Percentiles rank a stretch among this genome's conserved stretches.
These are phyloP conservation scores for Cyberlindnera americana DNA, from an alignment of 805 yeast species.

Conservation along the genomic window DNA sequence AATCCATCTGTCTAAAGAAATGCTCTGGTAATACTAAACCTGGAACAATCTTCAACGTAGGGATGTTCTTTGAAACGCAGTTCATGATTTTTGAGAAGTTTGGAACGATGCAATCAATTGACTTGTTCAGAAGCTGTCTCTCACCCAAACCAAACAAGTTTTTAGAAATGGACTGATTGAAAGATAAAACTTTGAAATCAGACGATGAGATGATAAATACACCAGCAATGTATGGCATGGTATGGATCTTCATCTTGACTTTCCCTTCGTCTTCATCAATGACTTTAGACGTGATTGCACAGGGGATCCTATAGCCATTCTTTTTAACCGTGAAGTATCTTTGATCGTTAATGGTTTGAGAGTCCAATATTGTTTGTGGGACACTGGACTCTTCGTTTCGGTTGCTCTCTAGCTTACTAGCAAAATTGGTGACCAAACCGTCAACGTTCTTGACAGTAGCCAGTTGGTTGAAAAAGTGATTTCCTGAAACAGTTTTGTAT, in stretches of 20 bases:
- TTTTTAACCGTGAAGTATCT: slow-evolving; percentile 63
- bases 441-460: slow-evolving; percentile 14
- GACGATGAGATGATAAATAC: slow-evolving; percentile 58
- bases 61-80: slow-evolving; percentile 32
- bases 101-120: slow-evolving; percentile 61
- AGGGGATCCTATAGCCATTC: slow-evolving; percentile 51
- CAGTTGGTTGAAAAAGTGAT: slow-evolving; percentile 16
- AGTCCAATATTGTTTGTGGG: slow-evolving; percentile 30
- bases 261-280: slow-evolving; percentile 43
- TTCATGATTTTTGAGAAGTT: slow-evolving; percentile 44
- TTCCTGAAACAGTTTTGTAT: slow-evolving; percentile 25
- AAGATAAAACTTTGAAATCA: slow-evolving; percentile 53
- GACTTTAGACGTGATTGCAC: slow-evolving; percentile 67
- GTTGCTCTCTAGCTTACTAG: slow-evolving; percentile 9
- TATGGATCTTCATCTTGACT: slow-evolving; percentile 62
- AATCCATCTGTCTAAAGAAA: slow-evolving; percentile 67
- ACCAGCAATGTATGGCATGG: slow-evolving; percentile 86
- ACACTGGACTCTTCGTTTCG: slow-evolving; percentile 18
- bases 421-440: slow-evolving; percentile 30
- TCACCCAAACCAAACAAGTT: slow-evolving; percentile 71
- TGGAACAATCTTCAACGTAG: slow-evolving; percentile 39
- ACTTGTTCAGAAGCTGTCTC: slow-evolving; percentile 37
- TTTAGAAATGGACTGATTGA: slow-evolving; percentile 73
- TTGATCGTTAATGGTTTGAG: slow-evolving; percentile 46
- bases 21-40: slow-evolving; percentile 91